These are phyloP conservation scores for Cercospora janseana DNA, from an alignment of 2,329 filamentous ascomycete genomes.

Conservation along the genomic window DNA sequence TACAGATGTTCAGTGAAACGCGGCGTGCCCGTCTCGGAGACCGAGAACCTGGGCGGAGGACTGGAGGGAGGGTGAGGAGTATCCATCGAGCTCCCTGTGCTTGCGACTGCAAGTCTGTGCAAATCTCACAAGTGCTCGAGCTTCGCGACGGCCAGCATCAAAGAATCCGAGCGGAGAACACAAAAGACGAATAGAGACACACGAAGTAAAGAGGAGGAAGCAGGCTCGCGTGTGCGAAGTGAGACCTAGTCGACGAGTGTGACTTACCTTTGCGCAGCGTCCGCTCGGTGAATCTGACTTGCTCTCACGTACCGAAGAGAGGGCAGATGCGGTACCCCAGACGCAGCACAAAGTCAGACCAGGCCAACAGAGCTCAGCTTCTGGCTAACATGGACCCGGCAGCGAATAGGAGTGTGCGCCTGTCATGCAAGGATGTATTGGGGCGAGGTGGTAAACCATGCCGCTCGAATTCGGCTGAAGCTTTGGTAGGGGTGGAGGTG, in stretches of 20 bases:
- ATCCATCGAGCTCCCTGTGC: too few relatives aligned
- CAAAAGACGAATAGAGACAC: slow-evolving; percentile 2
- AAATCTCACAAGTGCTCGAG: slow-evolving; percentile 2
- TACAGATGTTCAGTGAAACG: slow-evolving; percentile 34
- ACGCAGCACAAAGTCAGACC: neutral
- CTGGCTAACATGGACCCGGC: neutral
- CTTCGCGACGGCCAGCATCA: neutral
- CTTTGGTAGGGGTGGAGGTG: slow-evolving; percentile 8
- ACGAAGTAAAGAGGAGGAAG: neutral
- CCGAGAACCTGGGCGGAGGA: slow-evolving; percentile 26
- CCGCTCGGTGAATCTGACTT: slow-evolving; percentile 2
- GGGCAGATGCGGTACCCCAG: neutral
- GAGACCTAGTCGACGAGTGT: slow-evolving; percentile 1
- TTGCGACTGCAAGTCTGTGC: too few relatives aligned
- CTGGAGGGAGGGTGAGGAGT: slow-evolving; percentile 14
- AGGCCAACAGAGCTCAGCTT: slow-evolving; percentile 9
- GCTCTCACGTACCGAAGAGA: slow-evolving; percentile 4
- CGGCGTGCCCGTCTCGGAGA: slow-evolving; percentile 20
- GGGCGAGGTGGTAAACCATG: slow-evolving; percentile 14
- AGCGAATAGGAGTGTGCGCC: slow-evolving; percentile 13
- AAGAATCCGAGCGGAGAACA: neutral
- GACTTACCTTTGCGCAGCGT: neutral
- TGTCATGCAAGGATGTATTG: slow-evolving; percentile 16
- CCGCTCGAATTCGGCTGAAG: slow-evolving; percentile 13
- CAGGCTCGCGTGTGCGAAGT: neutral